Base-by-base conservation (phyloP, 2,329 filamentous ascomycete genomes). In the Ophiostoma sp. region DNA sequence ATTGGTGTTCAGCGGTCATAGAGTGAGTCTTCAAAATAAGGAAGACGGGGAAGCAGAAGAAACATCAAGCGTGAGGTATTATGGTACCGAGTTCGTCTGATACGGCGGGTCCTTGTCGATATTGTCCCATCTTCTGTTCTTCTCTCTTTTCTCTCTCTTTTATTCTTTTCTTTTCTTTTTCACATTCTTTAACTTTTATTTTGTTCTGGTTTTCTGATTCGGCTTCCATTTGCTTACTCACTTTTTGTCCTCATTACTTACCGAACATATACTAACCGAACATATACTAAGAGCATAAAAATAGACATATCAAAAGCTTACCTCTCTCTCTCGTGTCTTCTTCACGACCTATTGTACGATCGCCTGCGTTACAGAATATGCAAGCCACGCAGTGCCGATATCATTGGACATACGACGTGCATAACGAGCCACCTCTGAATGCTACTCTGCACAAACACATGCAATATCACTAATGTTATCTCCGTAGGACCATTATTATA, bases 341-440 rank as follows among this genome's bases (percentile, higher is more conserved):
- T 27, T 27, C 27, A 27, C 27, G 27, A 27, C 27, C 27, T 1
- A 27, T 27, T 27, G 27, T 27, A 2, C 27, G 27, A 27, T 27
- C 27, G 27, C 27, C 27, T 27, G 27, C 27, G 27, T 27, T 27
- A 2, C 27, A 27, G 2, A 27, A 27, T 27, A 27, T 27, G 27
- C 27, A 27, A 27, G 27, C 27, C 27, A 27, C 2, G 2, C 27
- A 27, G 27, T 27, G 27, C 27, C 18, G 18, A 11, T 55, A 27
- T n/a, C 49, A n/a, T 36, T 55, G 49, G 49, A 55, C 49, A n/a
- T 18, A 55, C n/a, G n/a, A 11, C 49, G 52, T 11, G 55, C 55
- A 60, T 40, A 27, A 12, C 49, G 60, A 36, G 65, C 16, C 65
- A 58, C 27, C n/a, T 64, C 36, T 36, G 41, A 41, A 63, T 64